phyloP scores from a whole-genome alignment of 78 protist genomes.

The Diacronema lutheri region DNA sequence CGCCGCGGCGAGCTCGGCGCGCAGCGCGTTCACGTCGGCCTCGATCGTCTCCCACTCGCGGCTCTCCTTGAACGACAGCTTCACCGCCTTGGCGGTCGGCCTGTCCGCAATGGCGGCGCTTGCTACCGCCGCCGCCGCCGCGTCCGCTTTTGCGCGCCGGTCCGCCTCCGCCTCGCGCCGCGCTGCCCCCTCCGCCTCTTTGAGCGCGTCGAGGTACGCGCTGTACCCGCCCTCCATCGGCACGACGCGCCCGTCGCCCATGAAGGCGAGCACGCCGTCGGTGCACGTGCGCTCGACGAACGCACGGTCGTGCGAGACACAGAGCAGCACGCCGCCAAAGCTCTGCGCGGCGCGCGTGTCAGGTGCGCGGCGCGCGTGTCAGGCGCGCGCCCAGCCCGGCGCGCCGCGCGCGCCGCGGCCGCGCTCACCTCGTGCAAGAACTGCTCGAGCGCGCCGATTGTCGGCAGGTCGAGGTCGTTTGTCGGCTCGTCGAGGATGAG shows the following conservation, averaged over 20 bases:
- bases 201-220: not conserved
- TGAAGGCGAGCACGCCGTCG: not conserved
- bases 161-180: no score
- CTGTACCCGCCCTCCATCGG: not conserved
- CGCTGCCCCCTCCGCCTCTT: not conserved
- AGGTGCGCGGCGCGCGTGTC: not conserved
- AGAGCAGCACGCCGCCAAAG: constrained; percentile 26
- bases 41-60: not conserved
- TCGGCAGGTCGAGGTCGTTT: constrained; percentile 23
- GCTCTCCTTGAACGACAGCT: not conserved
- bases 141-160: not conserved
- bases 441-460: not conserved
- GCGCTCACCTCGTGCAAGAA: not conserved
- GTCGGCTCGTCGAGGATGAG: constrained; percentile 32
- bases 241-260: not conserved
- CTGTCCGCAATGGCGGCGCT: not conserved
- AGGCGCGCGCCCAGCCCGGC: not conserved
- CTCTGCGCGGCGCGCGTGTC: not conserved
- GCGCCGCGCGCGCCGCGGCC: no score
- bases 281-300: not conserved
- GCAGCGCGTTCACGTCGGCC: not conserved
- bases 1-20: not conserved
- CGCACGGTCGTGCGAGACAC: constrained; percentile 33
- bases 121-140: not conserved
- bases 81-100: not conserved